Evolutionary conservation across 768 basidiomycete genomes (phyloP).

Genomic region (Mycena kentingensis): DNA sequence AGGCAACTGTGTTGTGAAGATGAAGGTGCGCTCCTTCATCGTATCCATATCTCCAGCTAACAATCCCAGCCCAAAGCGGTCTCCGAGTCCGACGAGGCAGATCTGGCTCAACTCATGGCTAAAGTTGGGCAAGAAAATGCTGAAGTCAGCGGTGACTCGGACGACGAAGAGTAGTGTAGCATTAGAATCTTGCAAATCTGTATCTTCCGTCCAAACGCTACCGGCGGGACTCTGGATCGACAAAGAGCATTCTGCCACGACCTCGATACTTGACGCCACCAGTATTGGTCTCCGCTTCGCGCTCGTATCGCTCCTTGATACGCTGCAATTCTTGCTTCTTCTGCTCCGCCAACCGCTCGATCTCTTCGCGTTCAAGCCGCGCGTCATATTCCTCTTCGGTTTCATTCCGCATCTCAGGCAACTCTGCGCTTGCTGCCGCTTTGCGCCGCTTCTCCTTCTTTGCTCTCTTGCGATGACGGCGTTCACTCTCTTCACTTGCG

Average conservation of each 20-base stretch:
- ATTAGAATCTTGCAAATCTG: too few species aligned
- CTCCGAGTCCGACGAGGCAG: constrained; percentile 96
- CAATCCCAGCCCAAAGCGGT: constrained; percentile 89
- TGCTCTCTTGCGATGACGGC: constrained; percentile 29
- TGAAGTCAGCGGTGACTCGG: constrained; percentile 94
- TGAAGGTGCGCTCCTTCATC: constrained; percentile 69
- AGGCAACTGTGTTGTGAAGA: constrained; percentile 88
- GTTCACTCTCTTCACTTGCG: constrained; percentile 29
- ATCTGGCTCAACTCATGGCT: constrained; percentile 95
- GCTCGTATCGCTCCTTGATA: constrained; percentile 42
- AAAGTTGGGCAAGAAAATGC: constrained; percentile 92
- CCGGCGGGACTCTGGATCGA: constrained; percentile 45
- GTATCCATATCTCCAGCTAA: not conserved
- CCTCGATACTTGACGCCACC: constrained; percentile 68
- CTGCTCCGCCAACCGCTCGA: constrained; percentile 52
- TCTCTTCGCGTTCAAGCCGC: constrained; percentile 66
- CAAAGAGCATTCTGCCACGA: constrained; percentile 69
- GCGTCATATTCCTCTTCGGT: constrained; percentile 77
- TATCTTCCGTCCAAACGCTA: too few species aligned
- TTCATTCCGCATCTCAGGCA: constrained; percentile 38
- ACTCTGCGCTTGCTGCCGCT: constrained; percentile 18
- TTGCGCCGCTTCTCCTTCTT: constrained; percentile 26
- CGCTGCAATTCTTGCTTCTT: constrained; percentile 51
- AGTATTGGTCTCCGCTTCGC: constrained; percentile 35
- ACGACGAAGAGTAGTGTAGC: constrained; percentile 58